Evolutionary conservation across 2,329 filamentous ascomycete species (phyloP).

Genomic region (Trichothecium roseum): DNA sequence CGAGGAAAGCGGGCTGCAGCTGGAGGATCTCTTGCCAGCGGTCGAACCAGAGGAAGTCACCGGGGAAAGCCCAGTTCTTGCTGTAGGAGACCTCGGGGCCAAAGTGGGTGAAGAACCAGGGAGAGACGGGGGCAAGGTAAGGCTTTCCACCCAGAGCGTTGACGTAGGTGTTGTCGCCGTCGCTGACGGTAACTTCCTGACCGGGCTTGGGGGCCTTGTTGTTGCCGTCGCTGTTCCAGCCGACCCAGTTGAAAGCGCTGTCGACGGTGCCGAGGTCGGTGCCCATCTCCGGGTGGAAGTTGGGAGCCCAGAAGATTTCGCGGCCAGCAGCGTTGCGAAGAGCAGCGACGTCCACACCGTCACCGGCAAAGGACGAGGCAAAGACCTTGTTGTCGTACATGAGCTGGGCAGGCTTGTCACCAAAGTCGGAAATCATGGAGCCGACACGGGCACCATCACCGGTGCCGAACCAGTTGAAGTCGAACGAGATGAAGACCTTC

Average conservation of each 20-base stretch:
- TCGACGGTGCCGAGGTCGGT: slow-evolving; percentile 27
- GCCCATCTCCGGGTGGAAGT: slow-evolving; percentile 32
- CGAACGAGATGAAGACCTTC: slow-evolving; percentile 47
- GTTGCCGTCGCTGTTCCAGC: slow-evolving; percentile 31
- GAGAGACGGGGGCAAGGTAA: slow-evolving; percentile 34
- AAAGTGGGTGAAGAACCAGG: slow-evolving; percentile 40
- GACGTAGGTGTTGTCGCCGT: slow-evolving; percentile 23
- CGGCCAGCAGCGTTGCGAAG: slow-evolving; percentile 30
- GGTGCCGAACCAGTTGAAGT: slow-evolving; percentile 35
- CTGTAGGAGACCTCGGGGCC: slow-evolving; percentile 30
- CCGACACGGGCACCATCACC: slow-evolving; percentile 28
- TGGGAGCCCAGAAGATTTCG: slow-evolving; percentile 37
- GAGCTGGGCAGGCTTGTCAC: slow-evolving; percentile 31
- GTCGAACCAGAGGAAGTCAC: slow-evolving; percentile 47
- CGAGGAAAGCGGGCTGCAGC: slow-evolving; percentile 31
- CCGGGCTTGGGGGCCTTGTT: slow-evolving; percentile 37
- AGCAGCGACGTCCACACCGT: slow-evolving; percentile 30
- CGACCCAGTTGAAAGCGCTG: slow-evolving; percentile 35
- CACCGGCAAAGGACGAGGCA: slow-evolving; percentile 42
- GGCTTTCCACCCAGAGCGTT: slow-evolving; percentile 26
- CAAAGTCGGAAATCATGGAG: slow-evolving; percentile 34
- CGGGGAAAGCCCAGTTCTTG: slow-evolving; percentile 49
- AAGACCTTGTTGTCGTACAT: slow-evolving; percentile 37
- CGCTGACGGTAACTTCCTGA: slow-evolving; percentile 26
- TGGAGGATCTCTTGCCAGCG: slow-evolving; percentile 41